Evolutionary conservation across 345 rosid species (phyloP).

Genomic region (Euclidium syriacum): DNA sequence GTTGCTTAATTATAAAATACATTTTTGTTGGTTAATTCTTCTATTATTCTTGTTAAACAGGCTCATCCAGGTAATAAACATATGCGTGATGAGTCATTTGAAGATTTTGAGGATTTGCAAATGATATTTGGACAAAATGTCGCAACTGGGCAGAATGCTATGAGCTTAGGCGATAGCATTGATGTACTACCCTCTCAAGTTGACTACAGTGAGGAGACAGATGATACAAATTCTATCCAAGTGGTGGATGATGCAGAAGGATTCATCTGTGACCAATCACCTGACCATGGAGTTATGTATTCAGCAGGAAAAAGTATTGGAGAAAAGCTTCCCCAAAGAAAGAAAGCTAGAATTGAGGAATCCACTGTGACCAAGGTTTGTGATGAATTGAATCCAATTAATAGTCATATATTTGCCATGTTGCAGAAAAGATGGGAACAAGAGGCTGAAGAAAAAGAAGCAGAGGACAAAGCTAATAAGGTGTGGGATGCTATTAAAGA

Average conservation of each 20-base stretch:
- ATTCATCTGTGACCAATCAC: too few relatives aligned
- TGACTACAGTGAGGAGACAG: not conserved
- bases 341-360: not conserved
- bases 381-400: not conserved
- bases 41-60: not conserved
- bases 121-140: not conserved
- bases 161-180: not conserved
- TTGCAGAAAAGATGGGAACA: not conserved
- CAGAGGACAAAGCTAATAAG: not conserved
- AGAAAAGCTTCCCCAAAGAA: not conserved
- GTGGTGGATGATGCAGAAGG: not conserved
- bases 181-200: not conserved
- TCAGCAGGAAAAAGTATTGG: not conserved
- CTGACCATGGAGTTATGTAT: not conserved
- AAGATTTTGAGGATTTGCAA: not conserved
- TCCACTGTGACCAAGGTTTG: not conserved
- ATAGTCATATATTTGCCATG: not conserved
- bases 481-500: conserved; percentile 1
- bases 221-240: not conserved
- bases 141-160: not conserved
- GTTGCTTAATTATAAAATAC: too few relatives aligned
- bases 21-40: too few relatives aligned
- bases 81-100: not conserved
- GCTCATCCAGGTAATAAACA: not conserved
- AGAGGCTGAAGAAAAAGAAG: not conserved